These are phyloP conservation scores for Acer saccharum DNA, from an alignment of 345 rosid species.

Conservation along the genomic window DNA sequence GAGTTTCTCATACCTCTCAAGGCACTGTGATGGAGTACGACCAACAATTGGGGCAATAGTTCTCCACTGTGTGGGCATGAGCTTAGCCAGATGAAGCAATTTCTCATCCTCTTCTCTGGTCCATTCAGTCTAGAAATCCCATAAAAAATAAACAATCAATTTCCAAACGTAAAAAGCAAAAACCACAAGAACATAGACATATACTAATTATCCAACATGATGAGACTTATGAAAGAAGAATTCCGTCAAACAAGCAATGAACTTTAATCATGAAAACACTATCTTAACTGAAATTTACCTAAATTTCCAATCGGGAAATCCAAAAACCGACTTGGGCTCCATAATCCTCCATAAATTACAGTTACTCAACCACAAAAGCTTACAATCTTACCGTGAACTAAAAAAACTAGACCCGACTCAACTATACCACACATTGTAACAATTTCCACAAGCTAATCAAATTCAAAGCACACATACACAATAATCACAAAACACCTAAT, in stretches of 20 bases:
- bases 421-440: not conserved
- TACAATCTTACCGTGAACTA: not conserved
- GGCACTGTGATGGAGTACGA: conserved; percentile 98
- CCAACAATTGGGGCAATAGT: conserved; percentile 99
- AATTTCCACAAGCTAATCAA: not conserved
- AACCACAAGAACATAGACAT: not conserved
- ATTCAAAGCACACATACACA: not conserved
- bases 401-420: not conserved
- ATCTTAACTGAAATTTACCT: not conserved
- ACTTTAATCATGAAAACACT: not conserved
- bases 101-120: conserved; percentile 99
- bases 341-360: not conserved
- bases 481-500: not conserved
- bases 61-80: conserved; percentile 99
- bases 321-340: not conserved
- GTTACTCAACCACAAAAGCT: not conserved
- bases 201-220: not conserved
- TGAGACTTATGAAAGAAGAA: not conserved
- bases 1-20: conserved; percentile 95
- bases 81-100: conserved; percentile 97
- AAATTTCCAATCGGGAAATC: not conserved
- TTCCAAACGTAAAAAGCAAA: not conserved
- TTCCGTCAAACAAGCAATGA: not conserved
- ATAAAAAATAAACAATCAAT: conserved; percentile 19
- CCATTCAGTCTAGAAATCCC: conserved; percentile 84